Conservation (phyloP, 176 grass and related monocot genomes). For the Carex myosuroides region DNA sequence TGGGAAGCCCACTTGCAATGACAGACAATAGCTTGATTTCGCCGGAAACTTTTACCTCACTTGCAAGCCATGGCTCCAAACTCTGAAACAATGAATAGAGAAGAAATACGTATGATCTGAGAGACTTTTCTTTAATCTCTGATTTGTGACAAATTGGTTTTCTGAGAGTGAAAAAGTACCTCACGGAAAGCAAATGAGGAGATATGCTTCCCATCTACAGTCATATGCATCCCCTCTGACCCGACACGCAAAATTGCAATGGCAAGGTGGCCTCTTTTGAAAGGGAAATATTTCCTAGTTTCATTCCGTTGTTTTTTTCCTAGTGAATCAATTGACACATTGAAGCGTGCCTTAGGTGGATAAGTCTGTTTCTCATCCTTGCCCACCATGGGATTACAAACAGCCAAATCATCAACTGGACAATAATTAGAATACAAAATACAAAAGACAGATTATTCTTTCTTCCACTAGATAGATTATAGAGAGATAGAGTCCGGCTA, state of each 20-base stretch:
- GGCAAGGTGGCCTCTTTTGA: conserved; percentile 85
- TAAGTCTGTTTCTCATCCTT: conserved; percentile 38
- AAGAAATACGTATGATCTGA: conserved; percentile 17
- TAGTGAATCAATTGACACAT: conserved; percentile 40
- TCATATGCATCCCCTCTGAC: conserved; percentile 83
- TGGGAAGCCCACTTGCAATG: conserved; percentile 93
- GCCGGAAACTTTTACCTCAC: conserved; percentile 83
- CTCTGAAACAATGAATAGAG: conserved; percentile 34
- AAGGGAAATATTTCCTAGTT: conserved; percentile 69
- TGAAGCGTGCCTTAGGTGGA: conserved; percentile 33
- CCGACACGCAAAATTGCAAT: conserved; percentile 83
- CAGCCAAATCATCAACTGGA: conserved; percentile 82
- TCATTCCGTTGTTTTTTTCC: conserved; percentile 36
- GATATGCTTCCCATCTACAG: conserved; percentile 90
- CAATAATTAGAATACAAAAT: conserved; percentile 27
- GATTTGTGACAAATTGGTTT: not conserved
- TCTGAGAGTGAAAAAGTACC: conserved; percentile 33
- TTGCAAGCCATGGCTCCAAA: conserved; percentile 88
- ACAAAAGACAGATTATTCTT: not conserved
- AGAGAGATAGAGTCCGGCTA: not conserved
- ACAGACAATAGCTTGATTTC: conserved; percentile 93
- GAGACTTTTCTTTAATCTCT: conserved; percentile 3
- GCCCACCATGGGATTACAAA: conserved; percentile 78
- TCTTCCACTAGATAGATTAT: conserved; percentile 7
- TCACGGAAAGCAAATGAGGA: conserved; percentile 88